phyloP scores from a whole-genome alignment of 148 eudicot genomes.

The Chenopodium berlandieri region DNA sequence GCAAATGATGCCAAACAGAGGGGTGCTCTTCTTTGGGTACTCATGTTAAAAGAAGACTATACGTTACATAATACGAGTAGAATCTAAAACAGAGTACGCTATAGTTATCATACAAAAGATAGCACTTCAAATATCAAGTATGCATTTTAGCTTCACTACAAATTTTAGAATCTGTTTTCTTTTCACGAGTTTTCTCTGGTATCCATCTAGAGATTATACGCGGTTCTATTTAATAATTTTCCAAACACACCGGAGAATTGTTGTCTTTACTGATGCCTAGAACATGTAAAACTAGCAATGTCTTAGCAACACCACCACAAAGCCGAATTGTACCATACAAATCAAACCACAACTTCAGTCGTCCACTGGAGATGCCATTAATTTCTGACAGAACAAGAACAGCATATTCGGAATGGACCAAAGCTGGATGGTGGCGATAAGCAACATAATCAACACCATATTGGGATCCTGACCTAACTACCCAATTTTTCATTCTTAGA shows the following conservation, averaged over 20 bases:
- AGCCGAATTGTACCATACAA: conserved; percentile 64
- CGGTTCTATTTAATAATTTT: conserved; percentile 42
- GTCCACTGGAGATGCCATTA: conserved; percentile 27
- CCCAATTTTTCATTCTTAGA: conserved; percentile 67
- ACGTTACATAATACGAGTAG: background rate
- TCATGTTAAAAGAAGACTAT: background rate
- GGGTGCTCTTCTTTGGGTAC: too few species aligned
- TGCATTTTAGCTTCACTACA: background rate
- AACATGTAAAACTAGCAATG: conserved; percentile 54
- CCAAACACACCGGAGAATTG: conserved; percentile 43
- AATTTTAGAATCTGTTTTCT: conserved; percentile 16
- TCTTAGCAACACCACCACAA: conserved; percentile 82
- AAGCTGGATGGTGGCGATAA: conserved; percentile 75
- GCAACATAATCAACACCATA: conserved; percentile 84
- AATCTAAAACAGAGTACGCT: background rate
- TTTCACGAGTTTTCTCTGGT: conserved; percentile 59
- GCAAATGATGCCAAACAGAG: too few species aligned
- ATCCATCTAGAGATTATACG: conserved; percentile 60
- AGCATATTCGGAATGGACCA: conserved; percentile 77
- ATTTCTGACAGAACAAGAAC: conserved; percentile 55
- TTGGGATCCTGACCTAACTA: conserved; percentile 71
- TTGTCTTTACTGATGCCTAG: conserved; percentile 15
- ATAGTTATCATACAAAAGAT: background rate
- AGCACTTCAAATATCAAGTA: background rate
- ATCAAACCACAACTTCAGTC: conserved; percentile 73